Base-by-base conservation (phyloP, 805 yeast species). In the Saccharomycopsis fermentans region DNA sequence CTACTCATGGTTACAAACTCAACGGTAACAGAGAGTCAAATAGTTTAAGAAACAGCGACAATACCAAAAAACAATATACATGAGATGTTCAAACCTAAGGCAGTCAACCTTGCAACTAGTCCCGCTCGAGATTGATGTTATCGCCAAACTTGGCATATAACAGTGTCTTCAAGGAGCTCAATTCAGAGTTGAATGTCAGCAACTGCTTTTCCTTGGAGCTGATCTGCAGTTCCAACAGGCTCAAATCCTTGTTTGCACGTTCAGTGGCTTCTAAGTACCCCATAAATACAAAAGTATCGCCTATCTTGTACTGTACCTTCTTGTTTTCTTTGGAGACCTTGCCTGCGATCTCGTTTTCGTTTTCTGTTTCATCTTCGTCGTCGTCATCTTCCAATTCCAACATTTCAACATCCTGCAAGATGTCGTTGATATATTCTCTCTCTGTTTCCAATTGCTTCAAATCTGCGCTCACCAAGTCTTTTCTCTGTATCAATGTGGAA, bases 141-240 rank as follows among this genome's bases (percentile, higher is more conserved):
- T 81, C 81, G 27, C 98, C 99, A 68, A 92, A 94, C 70, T 87
- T 90, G 17, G 88, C 89, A 67, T 92, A 94, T 58, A 92, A 74
- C n/a, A 76, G 77, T 36, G 80, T 78, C 73, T 92, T 92, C 66
- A 92, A 77, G 32, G 70, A 78, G 9, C 71, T 70, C 70, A 92
- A 74, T 59, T 79, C 73, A 3, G 75, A 77, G 60, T 83, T 84
- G 37, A 84, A 73, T 1, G 68, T 75, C 1, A 76, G 81, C 36
- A 87, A 74, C 60, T 77, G 68, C 2, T 68, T 65, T 40, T 81
- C 82, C 27, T 80, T 64, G 1, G 66, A 67, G 1, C 70, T 75
- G 24, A 90, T 79, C 52, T 75, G 74, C 2, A 57, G 69, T 48
- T 82, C 86, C 50, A 88, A 69, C 5, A 62, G 66, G 58, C 78